phyloP scores from a whole-genome alignment of 768 basidiomycete species.

The Pseudohyphozyma bogoriensis region DNA sequence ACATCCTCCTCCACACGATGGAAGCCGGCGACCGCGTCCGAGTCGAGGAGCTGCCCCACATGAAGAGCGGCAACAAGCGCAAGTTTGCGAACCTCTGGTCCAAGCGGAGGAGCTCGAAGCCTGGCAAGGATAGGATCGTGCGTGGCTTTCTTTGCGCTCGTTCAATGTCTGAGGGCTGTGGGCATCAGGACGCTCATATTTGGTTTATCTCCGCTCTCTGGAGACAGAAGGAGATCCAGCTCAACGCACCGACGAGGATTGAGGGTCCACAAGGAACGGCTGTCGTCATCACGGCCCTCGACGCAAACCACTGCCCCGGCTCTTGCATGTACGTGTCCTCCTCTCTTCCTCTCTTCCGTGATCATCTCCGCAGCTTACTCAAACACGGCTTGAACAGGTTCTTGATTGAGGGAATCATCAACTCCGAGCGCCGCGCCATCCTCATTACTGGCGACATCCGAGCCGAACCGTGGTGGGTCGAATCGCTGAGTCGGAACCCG shows the following conservation, averaged over 20 bases:
- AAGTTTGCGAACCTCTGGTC: conserved; percentile 71
- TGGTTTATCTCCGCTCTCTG: not conserved
- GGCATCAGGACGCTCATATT: not conserved
- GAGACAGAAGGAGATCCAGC: conserved; percentile 50
- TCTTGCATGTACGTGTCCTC: conserved; percentile 63
- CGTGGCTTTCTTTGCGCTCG: not conserved
- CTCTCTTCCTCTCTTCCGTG: not conserved
- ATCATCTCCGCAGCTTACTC: not conserved
- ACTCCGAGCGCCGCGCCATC: conserved; percentile 56
- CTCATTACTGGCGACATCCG: conserved; percentile 91
- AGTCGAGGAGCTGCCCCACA: conserved; percentile 45
- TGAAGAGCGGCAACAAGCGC: conserved; percentile 44
- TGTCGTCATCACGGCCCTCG: conserved; percentile 67
- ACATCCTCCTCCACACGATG: conserved; percentile 54
- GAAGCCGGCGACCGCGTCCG: conserved; percentile 52
- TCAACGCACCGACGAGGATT: conserved; percentile 56
- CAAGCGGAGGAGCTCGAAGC: conserved; percentile 72
- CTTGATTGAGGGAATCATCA: conserved; percentile 64
- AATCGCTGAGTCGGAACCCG: conserved; percentile 57
- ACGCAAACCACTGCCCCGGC: conserved; percentile 93
- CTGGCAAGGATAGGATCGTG: conserved; percentile 9
- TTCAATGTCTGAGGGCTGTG: not conserved
- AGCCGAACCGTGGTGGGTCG: conserved; percentile 71
- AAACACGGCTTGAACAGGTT: conserved; percentile 9
- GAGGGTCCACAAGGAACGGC: conserved; percentile 45